These are phyloP conservation scores for Mucor ambiguus DNA, from an alignment of 371 early-diverging fungal genomes.

Conservation along the genomic window DNA sequence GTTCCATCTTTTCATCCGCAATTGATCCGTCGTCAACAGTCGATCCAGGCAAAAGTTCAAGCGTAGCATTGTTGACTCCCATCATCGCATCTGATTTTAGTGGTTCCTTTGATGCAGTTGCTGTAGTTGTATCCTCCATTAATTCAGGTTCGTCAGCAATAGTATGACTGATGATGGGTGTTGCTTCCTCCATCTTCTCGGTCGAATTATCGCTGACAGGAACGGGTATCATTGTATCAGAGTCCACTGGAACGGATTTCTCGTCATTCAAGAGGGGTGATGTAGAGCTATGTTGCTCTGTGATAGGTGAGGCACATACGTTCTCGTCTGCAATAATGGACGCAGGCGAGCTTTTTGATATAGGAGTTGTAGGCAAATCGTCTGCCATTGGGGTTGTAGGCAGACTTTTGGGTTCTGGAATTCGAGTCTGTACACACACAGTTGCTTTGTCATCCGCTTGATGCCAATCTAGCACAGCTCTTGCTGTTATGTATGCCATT, in stretches of 20 bases:
- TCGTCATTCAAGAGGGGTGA: neutral
- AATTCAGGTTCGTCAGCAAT: slow-evolving; percentile 1
- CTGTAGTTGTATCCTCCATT: neutral
- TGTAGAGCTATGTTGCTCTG: neutral
- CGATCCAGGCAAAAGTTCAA: neutral
- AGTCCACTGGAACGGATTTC: neutral
- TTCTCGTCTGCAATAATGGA: neutral
- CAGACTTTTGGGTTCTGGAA: slow-evolving; percentile 9
- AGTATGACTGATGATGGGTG: neutral
- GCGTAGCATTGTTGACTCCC: slow-evolving; percentile 8
- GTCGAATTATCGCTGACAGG: neutral
- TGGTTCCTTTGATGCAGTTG: neutral
- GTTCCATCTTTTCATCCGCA: neutral
- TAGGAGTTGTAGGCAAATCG: neutral
- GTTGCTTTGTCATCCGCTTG: slow-evolving; percentile 66
- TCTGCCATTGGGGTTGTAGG: neutral
- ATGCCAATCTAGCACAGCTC: slow-evolving; percentile 87
- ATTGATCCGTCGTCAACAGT: neutral
- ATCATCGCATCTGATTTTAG: slow-evolving; percentile 26
- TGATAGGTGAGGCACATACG: neutral
- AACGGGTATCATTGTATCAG: neutral
- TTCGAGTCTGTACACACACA: slow-evolving; percentile 59
- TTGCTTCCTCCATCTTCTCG: neutral
- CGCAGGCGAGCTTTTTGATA: neutral
- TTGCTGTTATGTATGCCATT: slow-evolving; percentile 67